These are phyloP conservation scores for Candolleomyces efflorescens DNA, from an alignment of 768 basidiomycete genomes.

Conservation along the genomic window DNA sequence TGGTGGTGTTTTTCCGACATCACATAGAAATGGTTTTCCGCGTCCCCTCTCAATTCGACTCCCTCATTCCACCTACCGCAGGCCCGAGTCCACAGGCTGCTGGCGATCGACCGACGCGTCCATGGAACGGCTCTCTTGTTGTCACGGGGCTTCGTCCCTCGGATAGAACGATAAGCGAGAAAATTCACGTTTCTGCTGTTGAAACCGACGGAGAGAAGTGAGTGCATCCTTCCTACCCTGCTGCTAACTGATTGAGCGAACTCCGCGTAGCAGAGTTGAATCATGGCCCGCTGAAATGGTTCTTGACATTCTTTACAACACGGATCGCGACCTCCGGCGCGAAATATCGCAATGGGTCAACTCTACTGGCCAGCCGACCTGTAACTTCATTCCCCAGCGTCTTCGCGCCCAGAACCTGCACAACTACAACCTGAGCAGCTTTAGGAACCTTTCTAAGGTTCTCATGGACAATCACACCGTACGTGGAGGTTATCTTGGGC, in stretches of 20 bases:
- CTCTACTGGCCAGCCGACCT: constrained; percentile 43
- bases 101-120: constrained; percentile 27
- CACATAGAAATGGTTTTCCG: constrained; percentile 53
- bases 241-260: constrained; percentile 24
- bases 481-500: constrained; percentile 18
- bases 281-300: constrained; percentile 51
- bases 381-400: constrained; percentile 62
- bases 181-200: constrained; percentile 56
- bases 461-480: constrained; percentile 52
- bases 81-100: constrained; percentile 29
- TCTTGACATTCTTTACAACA: constrained; percentile 29
- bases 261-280: constrained; percentile 41
- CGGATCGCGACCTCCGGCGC: constrained; percentile 36
- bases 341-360: constrained; percentile 52
- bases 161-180: constrained; percentile 45
- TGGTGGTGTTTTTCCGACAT: constrained; percentile 26
- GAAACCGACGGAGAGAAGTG: constrained; percentile 74
- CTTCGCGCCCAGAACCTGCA: constrained; percentile 45
- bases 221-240: constrained; percentile 21
- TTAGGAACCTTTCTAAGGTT: constrained; percentile 49
- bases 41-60: constrained; percentile 56
- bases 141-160: constrained; percentile 45
- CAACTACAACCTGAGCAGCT: constrained; percentile 48
- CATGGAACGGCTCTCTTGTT: constrained; percentile 57
- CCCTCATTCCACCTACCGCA: constrained; percentile 51